A percentile compares a stretch with the other conserved stretches of the same genome.
phyloP scores from a whole-genome alignment of 306 rosid genomes.

The Fragaria vesca region DNA sequence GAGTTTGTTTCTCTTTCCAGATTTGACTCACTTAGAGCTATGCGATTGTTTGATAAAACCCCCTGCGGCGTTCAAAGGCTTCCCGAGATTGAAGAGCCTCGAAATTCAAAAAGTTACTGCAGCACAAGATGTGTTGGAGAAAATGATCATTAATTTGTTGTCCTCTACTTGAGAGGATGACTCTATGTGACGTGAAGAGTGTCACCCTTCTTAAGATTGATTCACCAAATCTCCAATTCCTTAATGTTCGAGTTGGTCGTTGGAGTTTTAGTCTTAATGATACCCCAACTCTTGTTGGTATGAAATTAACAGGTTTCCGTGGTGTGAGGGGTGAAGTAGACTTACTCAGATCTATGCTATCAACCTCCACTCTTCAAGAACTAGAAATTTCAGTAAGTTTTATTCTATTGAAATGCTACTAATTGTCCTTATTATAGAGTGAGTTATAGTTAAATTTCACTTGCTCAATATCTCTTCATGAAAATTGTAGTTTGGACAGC shows the following conservation, averaged over 20 bases:
- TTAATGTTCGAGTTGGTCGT: background rate
- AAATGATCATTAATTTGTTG: background rate
- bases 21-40: slow-evolving; percentile 45
- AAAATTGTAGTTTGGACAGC: background rate
- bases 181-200: background rate
- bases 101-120: slow-evolving; percentile 31
- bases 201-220: background rate
- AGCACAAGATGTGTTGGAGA: background rate
- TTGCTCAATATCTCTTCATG: background rate
- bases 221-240: background rate
- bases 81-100: slow-evolving; percentile 52
- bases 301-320: slow-evolving; percentile 40
- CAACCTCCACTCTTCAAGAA: slow-evolving; percentile 51
- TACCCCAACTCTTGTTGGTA: slow-evolving; percentile 6
- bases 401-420: background rate
- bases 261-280: background rate
- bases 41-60: slow-evolving; percentile 54
- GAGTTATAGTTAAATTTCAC: background rate
- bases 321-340: slow-evolving; percentile 47
- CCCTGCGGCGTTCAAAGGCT: slow-evolving; percentile 49
- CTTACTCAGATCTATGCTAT: slow-evolving; percentile 43
- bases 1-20: slow-evolving; percentile 41
- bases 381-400: slow-evolving; percentile 54
- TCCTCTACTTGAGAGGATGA: background rate
- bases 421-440: background rate